Conservation (phyloP, 2,329 filamentous ascomycete species). For the Diaporthe amygdali region DNA sequence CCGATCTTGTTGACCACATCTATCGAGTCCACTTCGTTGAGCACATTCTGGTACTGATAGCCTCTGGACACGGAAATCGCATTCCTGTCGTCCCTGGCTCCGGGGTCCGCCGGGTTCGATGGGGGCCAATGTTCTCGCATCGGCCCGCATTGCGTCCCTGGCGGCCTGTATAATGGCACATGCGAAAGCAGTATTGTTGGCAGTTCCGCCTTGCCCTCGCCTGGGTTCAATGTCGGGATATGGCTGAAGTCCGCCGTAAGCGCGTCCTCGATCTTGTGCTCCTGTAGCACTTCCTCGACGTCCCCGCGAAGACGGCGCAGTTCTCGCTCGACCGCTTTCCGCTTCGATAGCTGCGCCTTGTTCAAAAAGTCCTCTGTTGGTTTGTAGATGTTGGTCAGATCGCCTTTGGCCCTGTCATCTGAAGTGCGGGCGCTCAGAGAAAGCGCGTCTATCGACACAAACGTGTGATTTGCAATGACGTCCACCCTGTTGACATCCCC, state of each 20-base stretch:
- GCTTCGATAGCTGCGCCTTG: constrained; percentile 67
- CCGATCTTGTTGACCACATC: constrained; percentile 79
- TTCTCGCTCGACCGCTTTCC: constrained; percentile 71
- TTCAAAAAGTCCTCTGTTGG: constrained; percentile 80
- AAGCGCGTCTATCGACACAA: constrained; percentile 88
- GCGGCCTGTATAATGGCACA: constrained; percentile 83
- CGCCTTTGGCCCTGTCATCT: constrained; percentile 53
- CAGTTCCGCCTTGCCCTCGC: constrained; percentile 62
- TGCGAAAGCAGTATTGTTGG: constrained; percentile 91
- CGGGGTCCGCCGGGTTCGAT: constrained; percentile 58
- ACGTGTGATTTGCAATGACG: constrained; percentile 91
- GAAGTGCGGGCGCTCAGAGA: constrained; percentile 78
- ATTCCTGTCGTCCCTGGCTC: constrained; percentile 72
- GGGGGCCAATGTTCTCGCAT: constrained; percentile 84
- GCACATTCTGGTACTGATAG: constrained; percentile 97
- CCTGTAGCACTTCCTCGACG: constrained; percentile 58
- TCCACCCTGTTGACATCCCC: constrained; percentile 91
- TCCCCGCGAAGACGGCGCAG: constrained; percentile 68
- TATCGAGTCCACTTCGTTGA: constrained; percentile 76
- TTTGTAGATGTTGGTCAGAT: constrained; percentile 70
- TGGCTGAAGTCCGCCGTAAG: constrained; percentile 50
- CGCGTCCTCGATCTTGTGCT: constrained; percentile 65
- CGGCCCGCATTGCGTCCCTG: constrained; percentile 87
- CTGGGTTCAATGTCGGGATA: constrained; percentile 45
- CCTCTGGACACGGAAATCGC: constrained; percentile 78